Evolutionary conservation across 2,329 filamentous ascomycete species (phyloP).

Genomic region (Penicillium sp.): DNA sequence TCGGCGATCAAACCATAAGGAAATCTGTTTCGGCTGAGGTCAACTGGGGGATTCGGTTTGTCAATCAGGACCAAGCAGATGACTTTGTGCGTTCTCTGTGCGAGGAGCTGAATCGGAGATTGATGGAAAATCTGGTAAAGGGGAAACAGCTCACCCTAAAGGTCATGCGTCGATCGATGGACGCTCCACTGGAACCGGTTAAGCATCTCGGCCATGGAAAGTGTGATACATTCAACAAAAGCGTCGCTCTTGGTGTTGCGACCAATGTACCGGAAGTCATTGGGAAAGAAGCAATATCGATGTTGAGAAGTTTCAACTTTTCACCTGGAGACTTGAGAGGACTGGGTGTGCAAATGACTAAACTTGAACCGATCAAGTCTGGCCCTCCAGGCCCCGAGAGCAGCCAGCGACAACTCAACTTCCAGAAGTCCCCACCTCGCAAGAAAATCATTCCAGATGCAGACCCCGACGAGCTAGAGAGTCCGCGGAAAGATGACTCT

Average conservation of each 20-base stretch:
- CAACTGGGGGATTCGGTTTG: constrained; percentile 96
- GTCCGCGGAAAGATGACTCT: constrained; percentile 41
- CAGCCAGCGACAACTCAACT: constrained; percentile 77
- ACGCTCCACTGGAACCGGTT: constrained; percentile 85
- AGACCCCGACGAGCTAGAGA: constrained; percentile 53
- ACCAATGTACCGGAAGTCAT: constrained; percentile 73
- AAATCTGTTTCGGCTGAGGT: constrained; percentile 98
- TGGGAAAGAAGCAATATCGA: constrained; percentile 78
- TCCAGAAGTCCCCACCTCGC: constrained; percentile 52
- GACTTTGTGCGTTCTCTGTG: constrained; percentile 85
- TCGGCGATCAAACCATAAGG: constrained; percentile 78
- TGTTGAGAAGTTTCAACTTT: constrained; percentile 78
- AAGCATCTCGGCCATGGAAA: constrained; percentile 95
- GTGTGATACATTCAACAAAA: constrained; percentile 93
- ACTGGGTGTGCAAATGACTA: constrained; percentile 89
- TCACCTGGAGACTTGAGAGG: constrained; percentile 91
- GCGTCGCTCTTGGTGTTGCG: constrained; percentile 74
- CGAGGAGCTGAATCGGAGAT: constrained; percentile 75
- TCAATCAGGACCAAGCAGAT: constrained; percentile 87
- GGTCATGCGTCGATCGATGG: constrained; percentile 81
- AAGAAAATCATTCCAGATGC: constrained; percentile 23
- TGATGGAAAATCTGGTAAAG: constrained; percentile 80
- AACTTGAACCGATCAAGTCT: constrained; percentile 74
- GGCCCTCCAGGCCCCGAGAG: constrained; percentile 56
- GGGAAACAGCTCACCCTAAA: constrained; percentile 90